These are phyloP conservation scores for Leptodermis oblonga DNA, from an alignment of 257 asterid species.

Conservation along the genomic window DNA sequence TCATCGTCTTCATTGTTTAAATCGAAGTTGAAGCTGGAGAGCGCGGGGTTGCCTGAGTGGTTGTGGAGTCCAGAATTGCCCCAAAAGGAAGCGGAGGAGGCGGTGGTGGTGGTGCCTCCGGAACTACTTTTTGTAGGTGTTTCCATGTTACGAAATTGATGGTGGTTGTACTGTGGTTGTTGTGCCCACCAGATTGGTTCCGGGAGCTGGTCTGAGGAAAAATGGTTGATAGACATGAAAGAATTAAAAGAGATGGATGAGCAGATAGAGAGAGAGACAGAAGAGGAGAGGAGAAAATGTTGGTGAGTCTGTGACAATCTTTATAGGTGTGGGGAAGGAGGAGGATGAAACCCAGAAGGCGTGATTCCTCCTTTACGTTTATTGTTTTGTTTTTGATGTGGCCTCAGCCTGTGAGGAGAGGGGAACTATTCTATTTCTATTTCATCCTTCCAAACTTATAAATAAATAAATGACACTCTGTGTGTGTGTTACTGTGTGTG, in stretches of 20 bases:
- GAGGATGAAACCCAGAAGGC: too few species aligned
- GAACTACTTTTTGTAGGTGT: conserved; percentile 30
- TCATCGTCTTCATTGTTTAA: conserved; percentile 52
- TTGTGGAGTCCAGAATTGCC: conserved; percentile 12
- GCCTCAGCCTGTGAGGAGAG: conserved; percentile 15
- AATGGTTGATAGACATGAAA: conserved; percentile 65
- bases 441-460: too few species aligned
- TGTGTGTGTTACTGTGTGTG: conserved; percentile 12
- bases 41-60: conserved; percentile 11
- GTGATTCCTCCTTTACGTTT: too few species aligned
- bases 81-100: conserved; percentile 15
- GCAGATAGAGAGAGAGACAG: neutral
- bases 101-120: neutral
- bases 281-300: conserved; percentile 5
- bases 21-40: conserved; percentile 35
- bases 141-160: conserved; percentile 21
- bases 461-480: neutral
- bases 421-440: conserved; percentile 24
- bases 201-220: conserved; percentile 42
- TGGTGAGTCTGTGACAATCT: neutral
- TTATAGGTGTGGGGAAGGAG: conserved; percentile 4
- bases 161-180: conserved; percentile 20
- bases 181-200: conserved; percentile 53
- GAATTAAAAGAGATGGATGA: too few species aligned
- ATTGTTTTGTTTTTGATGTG: conserved; percentile 15